These are phyloP conservation scores for Agaricus bisporus DNA, from an alignment of 768 basidiomycete genomes.

Conservation along the genomic window DNA sequence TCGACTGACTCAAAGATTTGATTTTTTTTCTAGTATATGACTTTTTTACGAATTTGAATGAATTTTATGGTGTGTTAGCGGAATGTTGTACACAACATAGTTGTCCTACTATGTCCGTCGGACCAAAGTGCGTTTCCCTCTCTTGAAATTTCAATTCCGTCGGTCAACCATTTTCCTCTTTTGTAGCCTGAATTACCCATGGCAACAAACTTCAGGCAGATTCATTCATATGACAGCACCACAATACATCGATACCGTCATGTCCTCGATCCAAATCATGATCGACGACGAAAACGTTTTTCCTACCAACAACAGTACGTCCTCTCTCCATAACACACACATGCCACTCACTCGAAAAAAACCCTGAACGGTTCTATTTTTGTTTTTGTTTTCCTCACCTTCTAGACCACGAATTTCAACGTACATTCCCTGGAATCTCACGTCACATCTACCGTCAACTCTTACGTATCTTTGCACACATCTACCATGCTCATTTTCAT, in stretches of 20 bases:
- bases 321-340: neutral
- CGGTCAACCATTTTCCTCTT: neutral
- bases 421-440: slow-evolving; percentile 81
- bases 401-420: slow-evolving; percentile 80
- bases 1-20: no score
- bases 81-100: slow-evolving; percentile 88
- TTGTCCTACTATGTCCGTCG: slow-evolving; percentile 91
- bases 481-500: slow-evolving; percentile 91
- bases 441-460: slow-evolving; percentile 97
- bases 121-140: slow-evolving; percentile 56
- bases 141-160: neutral
- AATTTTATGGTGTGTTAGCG: slow-evolving; percentile 91
- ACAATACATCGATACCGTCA: slow-evolving; percentile 97
- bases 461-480: slow-evolving; percentile 93
- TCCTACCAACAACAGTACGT: slow-evolving; percentile 90
- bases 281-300: slow-evolving; percentile 90
- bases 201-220: slow-evolving; percentile 89
- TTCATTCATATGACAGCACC: slow-evolving; percentile 89
- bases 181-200: slow-evolving; percentile 89
- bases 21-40: no score
- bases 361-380: no score
- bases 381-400: no score
- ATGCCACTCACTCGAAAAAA: neutral
- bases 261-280: slow-evolving; percentile 97
- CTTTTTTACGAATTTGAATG: slow-evolving; percentile 95